Evolutionary conservation across 163 green algal genomes (phyloP).

Genomic region (Scenedesmus sp.): DNA sequence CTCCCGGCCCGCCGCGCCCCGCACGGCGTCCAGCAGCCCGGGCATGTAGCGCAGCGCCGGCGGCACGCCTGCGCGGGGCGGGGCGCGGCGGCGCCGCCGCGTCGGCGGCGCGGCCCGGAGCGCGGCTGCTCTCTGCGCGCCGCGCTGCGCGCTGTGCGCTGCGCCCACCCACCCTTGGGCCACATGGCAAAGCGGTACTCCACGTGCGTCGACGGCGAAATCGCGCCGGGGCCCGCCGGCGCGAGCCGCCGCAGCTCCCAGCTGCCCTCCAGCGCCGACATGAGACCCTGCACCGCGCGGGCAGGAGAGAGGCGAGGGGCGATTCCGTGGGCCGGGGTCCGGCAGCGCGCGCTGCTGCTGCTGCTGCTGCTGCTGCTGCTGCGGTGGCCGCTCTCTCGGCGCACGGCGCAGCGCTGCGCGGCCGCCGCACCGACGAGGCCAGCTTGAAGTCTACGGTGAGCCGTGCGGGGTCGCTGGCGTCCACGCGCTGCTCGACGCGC

Average conservation of each 20-base stretch:
- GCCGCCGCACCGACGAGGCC: conserved; percentile 22
- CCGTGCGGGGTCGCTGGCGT: background rate
- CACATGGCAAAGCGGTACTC: conserved; percentile 47
- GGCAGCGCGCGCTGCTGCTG: background rate
- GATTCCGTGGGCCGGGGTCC: background rate
- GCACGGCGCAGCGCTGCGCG: too few relatives aligned
- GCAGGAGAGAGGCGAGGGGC: too few relatives aligned
- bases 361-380: background rate
- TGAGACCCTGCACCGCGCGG: conserved; percentile 44
- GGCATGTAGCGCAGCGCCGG: conserved; percentile 32
- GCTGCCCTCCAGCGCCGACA: conserved; percentile 7
- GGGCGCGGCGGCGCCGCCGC: too few relatives aligned
- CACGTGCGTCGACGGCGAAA: background rate
- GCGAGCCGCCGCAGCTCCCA: conserved; percentile 22
- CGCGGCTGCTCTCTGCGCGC: too few relatives aligned
- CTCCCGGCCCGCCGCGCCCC: conserved; percentile 22
- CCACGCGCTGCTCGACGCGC: conserved; percentile 15
- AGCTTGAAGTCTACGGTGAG: conserved; percentile 31
- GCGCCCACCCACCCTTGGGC: conserved; percentile 31
- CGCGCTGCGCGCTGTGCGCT: too few relatives aligned
- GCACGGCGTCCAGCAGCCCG: conserved; percentile 39
- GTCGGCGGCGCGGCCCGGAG: too few relatives aligned
- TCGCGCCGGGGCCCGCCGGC: background rate
- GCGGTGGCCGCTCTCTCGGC: background rate
- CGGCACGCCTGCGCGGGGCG: background rate